phyloP scores from a whole-genome alignment of 192 early-diverging fungal genomes.

The Coemansia sp. region DNA sequence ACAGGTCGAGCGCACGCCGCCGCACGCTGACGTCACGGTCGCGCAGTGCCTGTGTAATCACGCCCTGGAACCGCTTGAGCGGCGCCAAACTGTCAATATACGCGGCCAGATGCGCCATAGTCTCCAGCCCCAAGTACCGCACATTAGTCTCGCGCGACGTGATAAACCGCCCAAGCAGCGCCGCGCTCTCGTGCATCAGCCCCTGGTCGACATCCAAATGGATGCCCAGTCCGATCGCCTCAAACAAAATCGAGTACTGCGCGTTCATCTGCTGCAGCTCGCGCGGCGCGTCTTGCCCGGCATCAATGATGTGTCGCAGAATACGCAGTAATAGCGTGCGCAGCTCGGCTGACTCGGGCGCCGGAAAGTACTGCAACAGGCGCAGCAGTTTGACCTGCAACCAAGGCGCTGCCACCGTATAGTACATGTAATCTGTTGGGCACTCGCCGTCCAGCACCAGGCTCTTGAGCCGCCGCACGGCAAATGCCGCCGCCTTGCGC shows the following conservation, averaged over 20 bases:
- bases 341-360: conserved; percentile 67
- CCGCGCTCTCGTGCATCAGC: conserved; percentile 79
- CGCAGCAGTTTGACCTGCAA: conserved; percentile 94
- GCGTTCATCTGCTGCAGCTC: conserved; percentile 98
- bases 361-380: conserved; percentile 93
- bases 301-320: conserved; percentile 79
- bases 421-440: conserved; percentile 88
- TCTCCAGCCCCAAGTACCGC: conserved; percentile 95
- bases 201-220: conserved; percentile 88
- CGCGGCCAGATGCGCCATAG: conserved; percentile 91
- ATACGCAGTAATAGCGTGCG: conserved; percentile 67
- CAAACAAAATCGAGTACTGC: conserved; percentile 95
- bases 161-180: conserved; percentile 85
- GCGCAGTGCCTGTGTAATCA: conserved; percentile 86
- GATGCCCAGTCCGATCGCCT: conserved; percentile 94
- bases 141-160: conserved; percentile 96
- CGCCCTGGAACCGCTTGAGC: conserved; percentile 80
- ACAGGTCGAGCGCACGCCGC: conserved; percentile 87
- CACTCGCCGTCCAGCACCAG: conserved; percentile 84
- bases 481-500: conserved; percentile 72
- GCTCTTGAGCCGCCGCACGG: conserved; percentile 78
- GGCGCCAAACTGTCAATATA: conserved; percentile 79
- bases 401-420: conserved; percentile 98
- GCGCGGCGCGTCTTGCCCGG: conserved; percentile 85
- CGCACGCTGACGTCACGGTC: conserved; percentile 99